Conservation (phyloP, 106 monocot species). For the Narthecium ossifragum region DNA sequence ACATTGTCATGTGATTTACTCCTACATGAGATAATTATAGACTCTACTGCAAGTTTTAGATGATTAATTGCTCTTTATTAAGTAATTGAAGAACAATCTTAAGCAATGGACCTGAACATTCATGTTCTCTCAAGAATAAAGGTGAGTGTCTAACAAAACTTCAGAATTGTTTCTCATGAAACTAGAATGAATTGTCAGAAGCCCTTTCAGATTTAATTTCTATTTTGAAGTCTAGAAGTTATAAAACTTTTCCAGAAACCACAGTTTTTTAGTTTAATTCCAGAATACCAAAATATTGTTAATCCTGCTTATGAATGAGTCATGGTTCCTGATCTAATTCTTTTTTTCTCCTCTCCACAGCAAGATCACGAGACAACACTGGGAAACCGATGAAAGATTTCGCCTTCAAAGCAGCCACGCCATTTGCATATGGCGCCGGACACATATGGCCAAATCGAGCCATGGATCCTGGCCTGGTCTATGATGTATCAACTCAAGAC, state of each 20-base stretch:
- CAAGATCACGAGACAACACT: conserved; percentile 19
- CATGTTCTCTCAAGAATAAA: background rate
- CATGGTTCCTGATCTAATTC: no score
- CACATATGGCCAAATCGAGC: background rate
- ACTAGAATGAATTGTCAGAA: no score
- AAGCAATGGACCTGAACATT: background rate
- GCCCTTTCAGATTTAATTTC: no score
- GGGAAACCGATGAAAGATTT: background rate
- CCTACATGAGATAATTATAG: no score
- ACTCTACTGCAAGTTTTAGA: background rate
- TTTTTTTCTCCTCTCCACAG: background rate
- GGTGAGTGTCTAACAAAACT: background rate
- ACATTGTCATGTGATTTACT: no score
- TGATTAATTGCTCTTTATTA: background rate
- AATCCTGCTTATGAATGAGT: no score
- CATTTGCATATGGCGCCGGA: background rate
- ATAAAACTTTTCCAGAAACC: no score
- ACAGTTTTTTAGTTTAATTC: no score
- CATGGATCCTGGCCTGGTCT: background rate
- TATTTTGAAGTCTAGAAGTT: no score
- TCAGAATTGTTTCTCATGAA: background rate
- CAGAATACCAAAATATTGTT: background rate
- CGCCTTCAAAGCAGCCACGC: background rate
- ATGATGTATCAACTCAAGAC: background rate
- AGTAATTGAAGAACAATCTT: background rate